These are phyloP conservation scores for Neonectria magnoliae DNA, from an alignment of 2,329 filamentous ascomycete genomes.

Conservation along the genomic window DNA sequence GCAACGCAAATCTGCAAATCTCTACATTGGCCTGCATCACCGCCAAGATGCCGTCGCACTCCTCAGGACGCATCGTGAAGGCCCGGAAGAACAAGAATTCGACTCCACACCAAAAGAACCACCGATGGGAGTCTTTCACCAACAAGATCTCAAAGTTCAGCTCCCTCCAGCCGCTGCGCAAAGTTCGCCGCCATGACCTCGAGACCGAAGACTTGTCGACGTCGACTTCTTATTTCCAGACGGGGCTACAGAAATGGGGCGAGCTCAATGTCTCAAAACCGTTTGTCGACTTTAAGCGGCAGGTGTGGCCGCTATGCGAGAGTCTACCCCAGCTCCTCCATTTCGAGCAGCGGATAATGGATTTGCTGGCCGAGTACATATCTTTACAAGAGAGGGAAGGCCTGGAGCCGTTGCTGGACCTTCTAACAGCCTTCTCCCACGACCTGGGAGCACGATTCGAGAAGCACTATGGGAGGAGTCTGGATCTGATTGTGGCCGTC, in stretches of 20 bases:
- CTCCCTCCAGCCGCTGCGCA: constrained; percentile 88
- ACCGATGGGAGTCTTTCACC: constrained; percentile 92
- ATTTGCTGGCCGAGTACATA: constrained; percentile 78
- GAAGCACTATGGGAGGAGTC: constrained; percentile 81
- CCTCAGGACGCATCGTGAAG: constrained; percentile 75
- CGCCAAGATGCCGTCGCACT: constrained; percentile 68
- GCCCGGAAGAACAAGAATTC: constrained; percentile 74
- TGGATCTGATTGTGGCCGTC: constrained; percentile 80
- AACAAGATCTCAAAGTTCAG: constrained; percentile 90
- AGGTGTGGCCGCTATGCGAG: constrained; percentile 82
- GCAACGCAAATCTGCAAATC: constrained; percentile 34
- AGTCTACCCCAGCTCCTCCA: constrained; percentile 92
- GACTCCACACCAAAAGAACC: constrained; percentile 81
- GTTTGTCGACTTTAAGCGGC: constrained; percentile 80
- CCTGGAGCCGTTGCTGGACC: constrained; percentile 84
- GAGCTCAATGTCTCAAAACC: constrained; percentile 89
- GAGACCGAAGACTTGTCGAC: constrained; percentile 80
- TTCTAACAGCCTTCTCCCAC: constrained; percentile 94
- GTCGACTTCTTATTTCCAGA: constrained; percentile 87
- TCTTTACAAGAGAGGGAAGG: constrained; percentile 80
- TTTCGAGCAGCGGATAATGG: constrained; percentile 87
- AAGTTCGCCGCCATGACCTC: constrained; percentile 85
- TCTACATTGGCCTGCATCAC: constrained; percentile 40
- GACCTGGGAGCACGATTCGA: constrained; percentile 90
- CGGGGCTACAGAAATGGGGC: constrained; percentile 85